These are phyloP conservation scores for Boehmeria nivea DNA, from an alignment of 306 rosid genomes.

Conservation along the genomic window DNA sequence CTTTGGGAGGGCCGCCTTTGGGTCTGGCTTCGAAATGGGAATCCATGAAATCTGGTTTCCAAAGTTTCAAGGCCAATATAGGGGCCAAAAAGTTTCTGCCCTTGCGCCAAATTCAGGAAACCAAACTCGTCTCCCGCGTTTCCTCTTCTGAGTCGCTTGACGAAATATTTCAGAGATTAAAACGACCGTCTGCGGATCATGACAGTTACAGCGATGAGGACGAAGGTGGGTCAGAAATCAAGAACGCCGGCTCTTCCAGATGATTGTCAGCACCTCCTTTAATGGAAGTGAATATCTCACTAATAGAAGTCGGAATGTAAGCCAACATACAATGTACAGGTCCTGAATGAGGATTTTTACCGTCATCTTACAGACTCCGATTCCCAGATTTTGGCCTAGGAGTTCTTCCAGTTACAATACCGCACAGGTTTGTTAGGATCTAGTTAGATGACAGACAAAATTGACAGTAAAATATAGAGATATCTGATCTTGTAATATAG, in stretches of 20 bases:
- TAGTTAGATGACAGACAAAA: conserved; percentile 9
- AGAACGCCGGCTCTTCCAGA: conserved; percentile 39
- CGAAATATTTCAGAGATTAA: conserved; percentile 86
- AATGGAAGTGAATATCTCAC: neutral
- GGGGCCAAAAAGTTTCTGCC: conserved; percentile 59
- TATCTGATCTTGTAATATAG: conserved; percentile 6
- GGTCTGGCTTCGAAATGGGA: conserved; percentile 69
- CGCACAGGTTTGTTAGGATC: conserved; percentile 17
- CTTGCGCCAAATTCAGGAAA: conserved; percentile 51
- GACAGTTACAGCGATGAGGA: conserved; percentile 39
- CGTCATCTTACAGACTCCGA: conserved; percentile 7
- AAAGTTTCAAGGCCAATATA: conserved; percentile 62
- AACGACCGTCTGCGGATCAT: conserved; percentile 51
- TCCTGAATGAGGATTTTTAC: conserved; percentile 23
- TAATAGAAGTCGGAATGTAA: conserved; percentile 25
- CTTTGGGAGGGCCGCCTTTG: conserved; percentile 36
- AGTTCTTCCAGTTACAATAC: conserved; percentile 18
- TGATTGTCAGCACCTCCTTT: conserved; percentile 27
- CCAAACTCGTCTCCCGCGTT: conserved; percentile 34
- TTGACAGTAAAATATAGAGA: conserved; percentile 13
- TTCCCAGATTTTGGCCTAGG: too few species aligned
- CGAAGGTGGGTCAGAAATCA: conserved; percentile 24
- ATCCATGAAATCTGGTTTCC: conserved; percentile 75
- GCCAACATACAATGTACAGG: conserved; percentile 42
- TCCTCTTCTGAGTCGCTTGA: conserved; percentile 86